These are phyloP conservation scores for Umbelopsis sp. DNA, from an alignment of 371 early-diverging fungal species.

Conservation along the genomic window DNA sequence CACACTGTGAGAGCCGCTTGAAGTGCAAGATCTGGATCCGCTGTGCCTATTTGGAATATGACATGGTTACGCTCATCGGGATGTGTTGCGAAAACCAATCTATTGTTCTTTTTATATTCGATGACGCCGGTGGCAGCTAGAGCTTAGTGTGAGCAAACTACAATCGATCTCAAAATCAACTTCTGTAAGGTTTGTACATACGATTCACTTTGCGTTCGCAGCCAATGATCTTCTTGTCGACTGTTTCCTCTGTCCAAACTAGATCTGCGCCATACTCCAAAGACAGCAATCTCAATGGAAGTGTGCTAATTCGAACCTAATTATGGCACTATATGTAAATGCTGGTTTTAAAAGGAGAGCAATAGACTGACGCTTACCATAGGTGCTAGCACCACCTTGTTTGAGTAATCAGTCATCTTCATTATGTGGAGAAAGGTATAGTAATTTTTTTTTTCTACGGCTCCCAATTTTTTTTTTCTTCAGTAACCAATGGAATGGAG, in stretches of 20 bases:
- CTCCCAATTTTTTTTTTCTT: not conserved
- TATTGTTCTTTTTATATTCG: constrained; percentile 64
- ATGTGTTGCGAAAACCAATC: constrained; percentile 66
- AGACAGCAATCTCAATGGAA: constrained; percentile 86
- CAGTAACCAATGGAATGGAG: too few species aligned
- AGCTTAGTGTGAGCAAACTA: not conserved
- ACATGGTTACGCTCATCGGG: constrained; percentile 66
- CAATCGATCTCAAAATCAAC: not conserved
- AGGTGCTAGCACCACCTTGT: constrained; percentile 84
- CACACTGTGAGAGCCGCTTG: constrained; percentile 86
- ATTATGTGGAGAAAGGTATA: not conserved
- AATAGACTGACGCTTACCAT: constrained; percentile 63
- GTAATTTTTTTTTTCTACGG: too few species aligned
- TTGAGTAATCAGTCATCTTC: constrained; percentile 44
- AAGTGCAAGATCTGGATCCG: constrained; percentile 85
- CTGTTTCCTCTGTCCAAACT: constrained; percentile 91
- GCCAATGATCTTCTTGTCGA: constrained; percentile 88
- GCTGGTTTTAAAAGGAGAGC: not conserved
- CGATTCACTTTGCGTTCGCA: constrained; percentile 77
- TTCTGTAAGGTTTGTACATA: constrained; percentile 29
- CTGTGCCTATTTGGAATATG: constrained; percentile 82
- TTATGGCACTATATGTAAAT: not conserved
- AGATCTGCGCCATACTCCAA: constrained; percentile 91
- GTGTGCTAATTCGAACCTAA: constrained; percentile 83
- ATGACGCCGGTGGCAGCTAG: constrained; percentile 69